phyloP scores from a whole-genome alignment of 345 rosid genomes.

The Citrus trifoliata region DNA sequence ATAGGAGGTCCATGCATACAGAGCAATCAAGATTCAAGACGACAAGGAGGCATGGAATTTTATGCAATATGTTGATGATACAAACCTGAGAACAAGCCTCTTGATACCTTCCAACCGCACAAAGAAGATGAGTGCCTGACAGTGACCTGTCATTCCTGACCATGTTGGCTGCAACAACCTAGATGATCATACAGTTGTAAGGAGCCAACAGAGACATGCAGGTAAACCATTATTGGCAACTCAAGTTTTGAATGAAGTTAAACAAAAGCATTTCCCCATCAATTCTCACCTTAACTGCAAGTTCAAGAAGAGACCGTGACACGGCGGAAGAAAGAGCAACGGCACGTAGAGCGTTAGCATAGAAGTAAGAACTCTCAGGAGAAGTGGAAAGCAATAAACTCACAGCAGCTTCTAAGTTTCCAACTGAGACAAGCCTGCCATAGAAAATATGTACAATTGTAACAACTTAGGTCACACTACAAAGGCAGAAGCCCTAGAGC shows the following conservation, averaged over 20 bases:
- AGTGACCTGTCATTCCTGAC: conserved; percentile 86
- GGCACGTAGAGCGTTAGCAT: conserved; percentile 92
- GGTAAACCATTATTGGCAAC: not conserved
- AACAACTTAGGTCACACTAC: conserved; percentile 3
- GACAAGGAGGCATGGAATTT: not conserved
- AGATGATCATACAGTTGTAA: conserved; percentile 12
- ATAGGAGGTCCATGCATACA: not conserved
- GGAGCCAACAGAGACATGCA: conserved; percentile 5
- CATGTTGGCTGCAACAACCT: conserved; percentile 99
- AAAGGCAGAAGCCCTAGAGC: not conserved
- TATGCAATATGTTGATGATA: not conserved
- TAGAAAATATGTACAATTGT: conserved; percentile 6
- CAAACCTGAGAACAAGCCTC: conserved; percentile 98
- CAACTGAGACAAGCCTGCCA: conserved; percentile 83
- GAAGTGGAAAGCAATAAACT: conserved; percentile 86
- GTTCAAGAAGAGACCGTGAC: conserved; percentile 91
- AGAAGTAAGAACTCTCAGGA: conserved; percentile 90
- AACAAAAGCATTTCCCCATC: not conserved
- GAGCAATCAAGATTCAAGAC: not conserved
- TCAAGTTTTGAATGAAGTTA: not conserved
- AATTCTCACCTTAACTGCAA: conserved; percentile 79
- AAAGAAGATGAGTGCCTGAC: conserved; percentile 89
- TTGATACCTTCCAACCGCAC: conserved; percentile 96
- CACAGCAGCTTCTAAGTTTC: conserved; percentile 96
- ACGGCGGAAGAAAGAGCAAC: conserved; percentile 98